Base-by-base conservation (phyloP, 257 asterid species). In the Solanum chaucha region DNA sequence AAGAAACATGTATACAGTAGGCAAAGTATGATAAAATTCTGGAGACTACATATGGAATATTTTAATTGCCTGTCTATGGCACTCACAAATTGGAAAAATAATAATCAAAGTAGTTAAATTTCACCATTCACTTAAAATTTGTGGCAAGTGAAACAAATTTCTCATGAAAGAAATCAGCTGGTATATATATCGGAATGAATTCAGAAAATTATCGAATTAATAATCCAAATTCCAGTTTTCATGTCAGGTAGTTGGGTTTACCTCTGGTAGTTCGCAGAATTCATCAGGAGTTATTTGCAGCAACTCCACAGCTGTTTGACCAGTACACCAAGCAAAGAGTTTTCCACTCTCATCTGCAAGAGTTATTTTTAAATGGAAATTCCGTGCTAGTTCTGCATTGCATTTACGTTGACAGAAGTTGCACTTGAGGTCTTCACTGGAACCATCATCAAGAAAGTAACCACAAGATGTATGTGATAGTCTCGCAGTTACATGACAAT, bases 221-320 rank as follows among this genome's bases (percentile, higher is more conserved):
- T 15, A 15, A 28, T 80, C 85, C 67, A 46, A 80, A 80, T 80
- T 80, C 67, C 19, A 17, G 67, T 28, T 80, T 46, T 80, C 67
- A 28, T 80, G 85, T 44, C 38, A 80, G 67, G 67, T 26, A 41
- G 64, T 41, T 24, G 61, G 61, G 11, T 35, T 88, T 91, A 97
- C 99, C 98, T 97, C 99, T 34, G 96, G 93, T 67, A 97, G 91
- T 65, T 85, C 95, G 86, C 89, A 86, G 87, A 97, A 95, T 87
- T 95, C 99, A 44, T 92, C 91, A 2, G 99, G 95, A 83, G 98
- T 92, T 87, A 97, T 97, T 86, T 97, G 99, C 87, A 95, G 94
- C 92, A 97, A 88, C 90, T 94, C 98, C 4, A 95, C 93, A 51
- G 99, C 99, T 82, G 98, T 94, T 87, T 93, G 98, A 61, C 98